Evolutionary conservation across 1,284 basidiomycete species (phyloP), one percentile per base, ranked within the genome.

Genomic region (Ceratobasidium sp.): DNA sequence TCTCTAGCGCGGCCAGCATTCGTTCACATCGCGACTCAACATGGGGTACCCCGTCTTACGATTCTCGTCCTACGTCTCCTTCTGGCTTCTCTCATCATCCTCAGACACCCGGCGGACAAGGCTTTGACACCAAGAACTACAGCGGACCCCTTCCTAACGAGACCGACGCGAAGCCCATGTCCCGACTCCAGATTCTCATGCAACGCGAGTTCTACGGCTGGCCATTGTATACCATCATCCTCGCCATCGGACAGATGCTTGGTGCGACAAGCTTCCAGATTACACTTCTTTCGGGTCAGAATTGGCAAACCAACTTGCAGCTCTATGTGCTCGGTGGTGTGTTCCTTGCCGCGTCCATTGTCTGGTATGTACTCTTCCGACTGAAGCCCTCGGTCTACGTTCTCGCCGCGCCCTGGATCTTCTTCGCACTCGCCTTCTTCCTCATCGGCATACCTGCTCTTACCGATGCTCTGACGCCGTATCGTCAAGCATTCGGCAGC

Each of bases 251-350:
- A 68, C 95, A 96, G 88, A 94, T 95, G 91, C 84, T 95, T 81
- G 91, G 92, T 80, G 93, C 94, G 53, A 96, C 95, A n/a, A 97
- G 95, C 84, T 97, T 97, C 91, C 96, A 97, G 86, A 93, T 97
- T 82, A 96, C 95, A 28, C 87, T 97, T 40, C 88, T 97, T 51
- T 93, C 94, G 33, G 96, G 96, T 75, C 91, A 92, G 82, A 96
- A 95, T 82, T 95, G 92, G 85, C 91, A 95, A 83, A 90, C 92
- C 79, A 88, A 93, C 82, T 81, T 94, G 46, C 94, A 96, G 83
- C 89, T 97, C n/a, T 97, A 97, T 84, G 94, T 97, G 73, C 91
- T 97, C 39, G 94, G 95, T 77, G 91, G 90, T 79, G 89, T 97
- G 81, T 97, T 97, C 88, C 87, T 96, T 63, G 94, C 91, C 13